Conservation (phyloP, 2,329 filamentous ascomycete species). For the Fusarium fujikuroi region DNA sequence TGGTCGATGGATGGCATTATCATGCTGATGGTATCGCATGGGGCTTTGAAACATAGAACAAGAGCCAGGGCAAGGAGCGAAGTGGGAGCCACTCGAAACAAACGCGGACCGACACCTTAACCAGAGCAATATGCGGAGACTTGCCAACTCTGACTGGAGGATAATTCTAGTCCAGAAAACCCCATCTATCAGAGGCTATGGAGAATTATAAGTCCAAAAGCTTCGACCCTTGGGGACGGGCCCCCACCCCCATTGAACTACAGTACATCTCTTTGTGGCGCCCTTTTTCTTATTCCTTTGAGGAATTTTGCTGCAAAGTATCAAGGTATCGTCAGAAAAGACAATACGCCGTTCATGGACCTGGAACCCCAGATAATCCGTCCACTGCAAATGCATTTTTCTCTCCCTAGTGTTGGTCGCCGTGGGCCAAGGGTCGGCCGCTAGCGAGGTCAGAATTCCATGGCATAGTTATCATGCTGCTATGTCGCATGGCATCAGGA, state of each 20-base stretch:
- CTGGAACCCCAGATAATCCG: conserved; percentile 35
- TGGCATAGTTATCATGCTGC: neutral
- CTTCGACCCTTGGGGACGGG: conserved; percentile 3
- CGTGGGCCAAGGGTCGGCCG: conserved; percentile 25
- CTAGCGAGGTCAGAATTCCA: neutral
- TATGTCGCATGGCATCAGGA: neutral
- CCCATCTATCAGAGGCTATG: conserved; percentile 41
- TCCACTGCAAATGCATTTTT: conserved; percentile 15
- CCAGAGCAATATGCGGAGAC: conserved; percentile 33
- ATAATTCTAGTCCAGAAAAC: conserved; percentile 16
- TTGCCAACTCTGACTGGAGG: conserved; percentile 32
- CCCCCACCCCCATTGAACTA: conserved; percentile 31
- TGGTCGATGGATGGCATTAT: conserved; percentile 12
- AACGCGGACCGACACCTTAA: conserved; percentile 31
- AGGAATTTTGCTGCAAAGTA: conserved; percentile 8
- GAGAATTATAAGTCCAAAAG: conserved; percentile 43
- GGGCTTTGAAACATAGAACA: conserved; percentile 44
- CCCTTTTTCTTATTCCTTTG: conserved; percentile 1
- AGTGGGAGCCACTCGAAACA: conserved; percentile 27
- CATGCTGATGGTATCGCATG: conserved; percentile 33
- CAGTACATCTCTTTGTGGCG: conserved; percentile 15
- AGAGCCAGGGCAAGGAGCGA: conserved; percentile 17
- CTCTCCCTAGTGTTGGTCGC: conserved; percentile 6
- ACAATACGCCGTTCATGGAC: conserved; percentile 23
- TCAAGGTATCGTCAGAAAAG: conserved; percentile 9